Base-by-base conservation (phyloP, 163 green algal species). In the Chlamydomonas reinhardtii region DNA sequence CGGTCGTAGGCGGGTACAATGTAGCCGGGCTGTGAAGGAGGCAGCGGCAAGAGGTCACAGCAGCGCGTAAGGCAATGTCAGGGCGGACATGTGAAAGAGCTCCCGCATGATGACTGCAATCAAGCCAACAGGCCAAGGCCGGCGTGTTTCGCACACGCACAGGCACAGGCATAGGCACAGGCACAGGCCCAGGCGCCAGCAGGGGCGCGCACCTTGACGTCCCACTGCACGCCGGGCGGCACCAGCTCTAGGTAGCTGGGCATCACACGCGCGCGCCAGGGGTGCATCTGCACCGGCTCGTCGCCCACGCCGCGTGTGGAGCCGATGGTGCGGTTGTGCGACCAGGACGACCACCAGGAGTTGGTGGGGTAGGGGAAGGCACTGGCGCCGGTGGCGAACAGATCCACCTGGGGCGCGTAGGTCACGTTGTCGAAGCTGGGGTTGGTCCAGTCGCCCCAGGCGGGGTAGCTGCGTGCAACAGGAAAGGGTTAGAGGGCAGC, bases 341-440 rank as follows among this genome's bases (percentile, higher is more conserved):
- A 75, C 76, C 43, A 69, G 2, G 64, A 34, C 27, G 76, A 75
- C 64, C 65, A 84, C 76, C 76, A 84, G 64, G 34, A 56, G 65
- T 84, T 84, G 27, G 76, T 84, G 39, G 76, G 76, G 76, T 59
- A 68, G 64, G 76, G 76, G 65, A 84, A 84, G 76, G 69, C 75
- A 43, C 64, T 56, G 64, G 48, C 11, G 48, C 48, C 14, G 48
- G 48, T 56, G 48, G 48, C 19, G 14, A 56, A 56, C 48, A 56
- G 11, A 14, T 56, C 48, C 11, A 14, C 14, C 48, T 56, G 48
- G 12, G 48, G 48, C 48, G 19, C 48, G 48, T 56, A 56, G 48
- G 48, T 56, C 48, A 56, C 48, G 48, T 56, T 56, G 5, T 14
- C 6, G n/a, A n/a, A n/a, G n/a, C n/a, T n/a, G n/a, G 54, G 32